Percentiles rank a stretch among this genome's conserved stretches.
Conservation (phyloP, 192 early-diverging fungal genomes). For the Backusella mclennaniae region DNA sequence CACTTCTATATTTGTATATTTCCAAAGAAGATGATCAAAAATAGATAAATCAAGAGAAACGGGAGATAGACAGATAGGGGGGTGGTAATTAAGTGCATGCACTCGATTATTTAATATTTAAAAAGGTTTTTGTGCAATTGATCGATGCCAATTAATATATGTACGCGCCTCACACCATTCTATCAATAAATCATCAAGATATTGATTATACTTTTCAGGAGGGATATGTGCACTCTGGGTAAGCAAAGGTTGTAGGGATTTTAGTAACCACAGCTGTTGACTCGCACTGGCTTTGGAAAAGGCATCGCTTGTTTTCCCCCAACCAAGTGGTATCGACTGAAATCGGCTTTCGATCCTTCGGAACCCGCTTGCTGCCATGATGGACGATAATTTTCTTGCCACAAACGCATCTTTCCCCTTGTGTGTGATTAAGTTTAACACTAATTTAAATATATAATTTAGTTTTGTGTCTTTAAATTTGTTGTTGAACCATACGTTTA, state of each 20-base stretch:
- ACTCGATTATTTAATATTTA: background rate
- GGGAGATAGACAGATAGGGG: too few species aligned
- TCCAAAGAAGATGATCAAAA: background rate
- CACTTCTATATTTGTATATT: background rate
- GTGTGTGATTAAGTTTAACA: background rate
- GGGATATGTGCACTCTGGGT: background rate
- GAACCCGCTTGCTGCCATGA: slow-evolving; percentile 26
- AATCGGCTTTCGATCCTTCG: slow-evolving; percentile 31
- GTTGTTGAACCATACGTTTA: slow-evolving; percentile 22
- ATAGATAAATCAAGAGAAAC: background rate
- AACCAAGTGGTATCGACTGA: slow-evolving; percentile 33
- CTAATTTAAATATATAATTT: background rate
- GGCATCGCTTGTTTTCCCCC: slow-evolving; percentile 15
- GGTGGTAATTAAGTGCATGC: background rate
- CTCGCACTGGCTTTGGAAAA: slow-evolving; percentile 16
- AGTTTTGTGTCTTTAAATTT: background rate
- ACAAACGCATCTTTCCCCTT: slow-evolving; percentile 29
- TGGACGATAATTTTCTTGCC: slow-evolving; percentile 22
- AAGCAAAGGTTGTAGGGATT: background rate
- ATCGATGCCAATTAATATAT: slow-evolving; percentile 34
- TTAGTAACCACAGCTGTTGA: slow-evolving; percentile 21
- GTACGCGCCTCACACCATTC: slow-evolving; percentile 25
- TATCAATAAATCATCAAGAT: background rate
- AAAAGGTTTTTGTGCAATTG: slow-evolving; percentile 31
- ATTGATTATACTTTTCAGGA: slow-evolving; percentile 14